Evolutionary conservation across 129 eudicot genomes (phyloP).

Genomic region (Tagetes erecta): DNA sequence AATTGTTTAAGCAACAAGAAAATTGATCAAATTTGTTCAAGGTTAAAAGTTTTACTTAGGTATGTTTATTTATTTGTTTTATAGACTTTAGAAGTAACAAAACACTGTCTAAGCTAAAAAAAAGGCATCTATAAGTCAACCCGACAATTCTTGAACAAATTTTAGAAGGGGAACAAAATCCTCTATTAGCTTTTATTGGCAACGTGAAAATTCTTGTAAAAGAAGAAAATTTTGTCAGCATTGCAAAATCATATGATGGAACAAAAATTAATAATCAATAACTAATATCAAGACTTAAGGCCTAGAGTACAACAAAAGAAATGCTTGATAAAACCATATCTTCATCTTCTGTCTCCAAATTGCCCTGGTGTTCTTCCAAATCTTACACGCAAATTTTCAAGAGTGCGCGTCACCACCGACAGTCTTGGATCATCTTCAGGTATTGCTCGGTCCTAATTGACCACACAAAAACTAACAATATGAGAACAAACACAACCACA

Average conservation of each 20-base stretch:
- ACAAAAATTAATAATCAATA: neutral
- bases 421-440: conserved; percentile 84
- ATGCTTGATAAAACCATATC: conserved; percentile 7
- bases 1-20: too few relatives aligned
- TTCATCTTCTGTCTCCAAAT: conserved; percentile 40
- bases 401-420: conserved; percentile 43
- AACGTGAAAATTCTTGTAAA: conserved; percentile 12
- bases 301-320: conserved; percentile 35
- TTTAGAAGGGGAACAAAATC: neutral
- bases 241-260: neutral
- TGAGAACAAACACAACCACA: conserved; percentile 12
- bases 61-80: too few relatives aligned
- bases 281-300: conserved; percentile 9
- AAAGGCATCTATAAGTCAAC: neutral
- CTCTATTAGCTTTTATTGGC: conserved; percentile 19
- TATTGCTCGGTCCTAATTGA: conserved; percentile 67
- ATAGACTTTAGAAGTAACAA: too few relatives aligned
- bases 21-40: too few relatives aligned
- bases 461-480: neutral
- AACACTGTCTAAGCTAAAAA: too few relatives aligned
- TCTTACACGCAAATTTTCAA: conserved; percentile 47
- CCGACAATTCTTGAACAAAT: neutral
- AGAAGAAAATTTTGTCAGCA: conserved; percentile 22
- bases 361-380: conserved; percentile 40
- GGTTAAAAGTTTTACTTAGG: too few relatives aligned